Conservation (phyloP, 495 filamentous ascomycete genomes). For the Tuber aestivum region DNA sequence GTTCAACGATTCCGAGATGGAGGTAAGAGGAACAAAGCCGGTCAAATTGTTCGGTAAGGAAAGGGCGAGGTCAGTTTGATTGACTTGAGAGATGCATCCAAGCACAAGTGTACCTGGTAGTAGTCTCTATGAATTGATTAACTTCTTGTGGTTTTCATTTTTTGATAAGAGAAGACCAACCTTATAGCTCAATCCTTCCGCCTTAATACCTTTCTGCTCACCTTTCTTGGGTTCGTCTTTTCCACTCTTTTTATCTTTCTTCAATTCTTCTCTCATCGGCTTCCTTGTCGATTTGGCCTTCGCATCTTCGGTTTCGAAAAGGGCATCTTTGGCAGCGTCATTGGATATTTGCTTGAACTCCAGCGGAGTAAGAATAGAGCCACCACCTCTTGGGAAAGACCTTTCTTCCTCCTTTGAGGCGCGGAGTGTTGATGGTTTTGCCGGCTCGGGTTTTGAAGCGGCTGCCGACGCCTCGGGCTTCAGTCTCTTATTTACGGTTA, state of each 20-base stretch:
- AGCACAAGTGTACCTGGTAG: constrained; percentile 77
- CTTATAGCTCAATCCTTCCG: constrained; percentile 87
- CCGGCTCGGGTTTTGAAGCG: constrained; percentile 2
- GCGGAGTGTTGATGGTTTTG: constrained; percentile 28
- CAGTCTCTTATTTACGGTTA: constrained; percentile 13
- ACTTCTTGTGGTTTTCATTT: constrained; percentile 7
- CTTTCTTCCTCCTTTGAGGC: constrained; percentile 65
- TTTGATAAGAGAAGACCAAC: constrained; percentile 46
- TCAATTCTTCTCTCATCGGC: constrained; percentile 52
- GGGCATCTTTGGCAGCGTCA: constrained; percentile 82
- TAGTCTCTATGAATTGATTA: constrained; percentile 60
- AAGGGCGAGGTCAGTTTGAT: constrained; percentile 66
- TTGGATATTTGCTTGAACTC: constrained; percentile 96
- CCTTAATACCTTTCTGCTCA: constrained; percentile 59
- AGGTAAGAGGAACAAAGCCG: constrained; percentile 84
- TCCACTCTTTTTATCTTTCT: constrained; percentile 50
- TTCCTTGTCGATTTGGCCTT: constrained; percentile 49
- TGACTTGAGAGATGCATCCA: constrained; percentile 78
- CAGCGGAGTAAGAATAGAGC: constrained; percentile 79
- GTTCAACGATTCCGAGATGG: constrained; percentile 70
- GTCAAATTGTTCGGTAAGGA: constrained; percentile 86
- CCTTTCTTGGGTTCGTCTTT: constrained; percentile 40
- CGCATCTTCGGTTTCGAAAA: constrained; percentile 74
- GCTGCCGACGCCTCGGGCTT: constrained; percentile 2
- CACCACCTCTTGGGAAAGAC: constrained; percentile 88